Base-by-base conservation (phyloP, 106 monocot genomes). In the Phalaenopsis equestris region DNA sequence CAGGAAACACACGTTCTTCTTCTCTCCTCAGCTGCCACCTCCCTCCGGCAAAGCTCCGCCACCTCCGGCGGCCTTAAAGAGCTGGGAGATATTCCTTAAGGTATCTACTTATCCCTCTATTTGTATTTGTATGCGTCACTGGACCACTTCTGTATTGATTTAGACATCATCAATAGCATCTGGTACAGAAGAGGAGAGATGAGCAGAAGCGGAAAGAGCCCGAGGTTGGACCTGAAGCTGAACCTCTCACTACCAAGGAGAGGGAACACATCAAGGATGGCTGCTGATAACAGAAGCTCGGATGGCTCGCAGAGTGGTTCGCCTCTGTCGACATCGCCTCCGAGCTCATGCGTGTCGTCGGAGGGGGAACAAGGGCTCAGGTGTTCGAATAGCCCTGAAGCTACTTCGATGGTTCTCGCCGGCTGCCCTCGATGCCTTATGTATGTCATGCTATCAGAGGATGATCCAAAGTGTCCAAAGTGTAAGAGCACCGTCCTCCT, bases 401-500 rank as follows among this genome's bases (percentile, higher is more conserved):
- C 86, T 16, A 80, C 82, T 55, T 86, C 91, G 24, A 91, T 91
- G 91, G 86, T 91, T 72, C 86, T 91, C 2, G 88, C 84, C 37
- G 91, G 88, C 5, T 90, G 91, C 72, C 86, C 88, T 10, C 43
- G 82, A 10, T 91, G 91, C 78, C 88, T 91, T 47, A 91, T 91
- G 88, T 91, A 91, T 43, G 91, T 91, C 9, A 91, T 91, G 88
- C 82, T 88, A 37, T 84, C 88, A 0, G 86, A 84, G 55, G 86
- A 88, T 7, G 91, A 91, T 37, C 84, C 88, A 65, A 79, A 82
- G 84, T 91, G 91, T 82, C 91, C 91, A 41, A 88, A 82, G 84
- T 91, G 91, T 84, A 88, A 91, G 80, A 88, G 86, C 82, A 64
- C 86, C n/a, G 88, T 91, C 30, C 86, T 88, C 30, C 84, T 91